These are phyloP conservation scores for Glycine soja DNA, from an alignment of 306 rosid species.

Conservation along the genomic window DNA sequence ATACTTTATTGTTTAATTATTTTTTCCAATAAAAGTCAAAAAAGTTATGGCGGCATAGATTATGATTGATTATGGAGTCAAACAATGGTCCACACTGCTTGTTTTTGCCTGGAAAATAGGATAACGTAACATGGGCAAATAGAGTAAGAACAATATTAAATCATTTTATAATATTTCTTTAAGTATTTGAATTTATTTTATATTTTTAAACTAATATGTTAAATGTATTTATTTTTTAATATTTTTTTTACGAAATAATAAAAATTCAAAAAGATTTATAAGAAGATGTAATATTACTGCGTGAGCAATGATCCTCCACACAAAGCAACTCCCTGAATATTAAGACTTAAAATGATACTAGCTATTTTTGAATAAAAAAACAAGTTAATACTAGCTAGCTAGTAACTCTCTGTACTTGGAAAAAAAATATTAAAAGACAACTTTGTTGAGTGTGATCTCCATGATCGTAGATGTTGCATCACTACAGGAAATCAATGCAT, in stretches of 20 bases:
- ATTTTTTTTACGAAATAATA: no score
- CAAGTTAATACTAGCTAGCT: no score
- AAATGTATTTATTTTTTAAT: not conserved
- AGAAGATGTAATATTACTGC: no score
- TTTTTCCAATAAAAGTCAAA: constrained; percentile 16
- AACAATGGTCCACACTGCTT: constrained; percentile 25
- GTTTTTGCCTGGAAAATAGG: not conserved
- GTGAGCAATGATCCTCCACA: not conserved
- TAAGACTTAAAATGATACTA: no score
- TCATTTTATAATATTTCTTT: not conserved
- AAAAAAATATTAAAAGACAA: no score
- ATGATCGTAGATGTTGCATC: no score
- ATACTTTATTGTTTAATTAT: not conserved
- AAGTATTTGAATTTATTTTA: not conserved
- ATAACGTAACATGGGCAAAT: not conserved
- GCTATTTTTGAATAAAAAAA: no score
- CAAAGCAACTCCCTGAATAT: not conserved
- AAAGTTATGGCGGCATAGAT: not conserved
- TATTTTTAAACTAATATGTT: not conserved
- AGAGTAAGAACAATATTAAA: not conserved
- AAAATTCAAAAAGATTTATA: no score
- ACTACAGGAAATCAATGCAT: no score
- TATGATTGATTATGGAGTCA: constrained; percentile 3
- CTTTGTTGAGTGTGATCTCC: no score
- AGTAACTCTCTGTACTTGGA: no score